Evolutionary conservation across 306 rosid species (phyloP).

Genomic region (Arachis stenosperma): DNA sequence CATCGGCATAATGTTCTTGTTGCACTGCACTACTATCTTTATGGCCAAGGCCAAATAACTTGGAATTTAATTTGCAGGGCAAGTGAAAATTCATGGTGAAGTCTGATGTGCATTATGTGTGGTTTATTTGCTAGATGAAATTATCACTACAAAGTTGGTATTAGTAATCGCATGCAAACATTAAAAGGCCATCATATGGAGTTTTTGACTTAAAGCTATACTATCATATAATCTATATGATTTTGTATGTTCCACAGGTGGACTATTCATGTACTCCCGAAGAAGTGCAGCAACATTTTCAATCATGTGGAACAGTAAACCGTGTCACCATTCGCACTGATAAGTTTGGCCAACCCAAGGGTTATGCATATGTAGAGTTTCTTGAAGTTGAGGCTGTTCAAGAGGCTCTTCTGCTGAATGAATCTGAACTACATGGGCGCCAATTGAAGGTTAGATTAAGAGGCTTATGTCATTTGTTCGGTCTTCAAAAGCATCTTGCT

Average conservation of each 20-base stretch:
- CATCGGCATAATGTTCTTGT: neutral
- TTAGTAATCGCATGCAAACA: neutral
- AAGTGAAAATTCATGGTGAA: neutral
- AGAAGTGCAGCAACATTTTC: slow-evolving; percentile 92
- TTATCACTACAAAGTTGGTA: neutral
- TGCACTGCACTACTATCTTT: neutral
- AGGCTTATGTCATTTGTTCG: slow-evolving; percentile 5
- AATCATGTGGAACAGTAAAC: slow-evolving; percentile 82
- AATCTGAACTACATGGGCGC: slow-evolving; percentile 86
- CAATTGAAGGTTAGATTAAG: slow-evolving; percentile 66
- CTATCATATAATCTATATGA: slow-evolving; percentile 4
- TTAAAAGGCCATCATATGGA: slow-evolving; percentile 3
- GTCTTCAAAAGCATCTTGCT: neutral
- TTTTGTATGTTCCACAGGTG: slow-evolving; percentile 55
- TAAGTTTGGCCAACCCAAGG: slow-evolving; percentile 90
- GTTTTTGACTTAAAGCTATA: slow-evolving; percentile 16
- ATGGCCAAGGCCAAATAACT: neutral
- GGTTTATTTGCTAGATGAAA: neutral
- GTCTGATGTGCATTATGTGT: slow-evolving; percentile 1
- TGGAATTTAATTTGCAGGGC: neutral
- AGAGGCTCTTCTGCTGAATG: slow-evolving; percentile 74
- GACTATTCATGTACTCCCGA: slow-evolving; percentile 85
- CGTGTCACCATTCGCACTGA: slow-evolving; percentile 84
- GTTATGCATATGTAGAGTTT: slow-evolving; percentile 88
- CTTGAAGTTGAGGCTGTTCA: slow-evolving; percentile 81